Percentiles rank a stretch among this genome's conserved stretches.
Evolutionary conservation across 2,329 filamentous ascomycete species (phyloP).

Genomic region (Rhexocercosporidium sp.): DNA sequence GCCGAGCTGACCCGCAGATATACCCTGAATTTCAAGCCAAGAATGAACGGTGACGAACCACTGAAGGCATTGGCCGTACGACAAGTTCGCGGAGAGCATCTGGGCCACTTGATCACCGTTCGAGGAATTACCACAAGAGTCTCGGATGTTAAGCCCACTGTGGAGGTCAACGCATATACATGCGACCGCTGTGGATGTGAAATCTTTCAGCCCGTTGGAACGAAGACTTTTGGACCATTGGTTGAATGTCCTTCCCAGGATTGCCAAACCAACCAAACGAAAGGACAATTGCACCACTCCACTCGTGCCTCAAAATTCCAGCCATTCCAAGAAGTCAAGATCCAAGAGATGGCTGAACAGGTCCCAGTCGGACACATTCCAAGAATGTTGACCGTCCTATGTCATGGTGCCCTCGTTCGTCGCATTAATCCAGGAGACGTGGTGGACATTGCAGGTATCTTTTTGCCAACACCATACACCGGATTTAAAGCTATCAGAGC

Average conservation of each 20-base stretch:
- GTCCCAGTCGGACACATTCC: conserved; percentile 98
- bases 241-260: conserved; percentile 87
- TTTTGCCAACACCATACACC: conserved; percentile 97
- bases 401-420: conserved; percentile 83
- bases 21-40: conserved; percentile 93
- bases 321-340: conserved; percentile 97
- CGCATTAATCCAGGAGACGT: conserved; percentile 93
- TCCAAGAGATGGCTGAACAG: conserved; percentile 99
- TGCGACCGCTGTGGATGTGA: conserved; percentile 96
- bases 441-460: conserved; percentile 92
- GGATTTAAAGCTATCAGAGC: conserved; percentile 97
- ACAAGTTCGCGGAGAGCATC: conserved; percentile 88
- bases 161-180: conserved; percentile 97
- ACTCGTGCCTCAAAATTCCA: conserved; percentile 97
- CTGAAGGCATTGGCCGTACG: conserved; percentile 81
- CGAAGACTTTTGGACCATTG: conserved; percentile 89
- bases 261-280: conserved; percentile 87
- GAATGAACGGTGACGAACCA: conserved; percentile 71
- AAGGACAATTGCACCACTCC: conserved; percentile 91
- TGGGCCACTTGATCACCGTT: conserved; percentile 92
- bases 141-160: conserved; percentile 95
- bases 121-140: conserved; percentile 94
- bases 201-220: conserved; percentile 93
- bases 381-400: conserved; percentile 85
- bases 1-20: conserved; percentile 91